These are phyloP conservation scores for Peronospora farinosa DNA, from an alignment of 352 stramenopile genomes.

Conservation along the genomic window DNA sequence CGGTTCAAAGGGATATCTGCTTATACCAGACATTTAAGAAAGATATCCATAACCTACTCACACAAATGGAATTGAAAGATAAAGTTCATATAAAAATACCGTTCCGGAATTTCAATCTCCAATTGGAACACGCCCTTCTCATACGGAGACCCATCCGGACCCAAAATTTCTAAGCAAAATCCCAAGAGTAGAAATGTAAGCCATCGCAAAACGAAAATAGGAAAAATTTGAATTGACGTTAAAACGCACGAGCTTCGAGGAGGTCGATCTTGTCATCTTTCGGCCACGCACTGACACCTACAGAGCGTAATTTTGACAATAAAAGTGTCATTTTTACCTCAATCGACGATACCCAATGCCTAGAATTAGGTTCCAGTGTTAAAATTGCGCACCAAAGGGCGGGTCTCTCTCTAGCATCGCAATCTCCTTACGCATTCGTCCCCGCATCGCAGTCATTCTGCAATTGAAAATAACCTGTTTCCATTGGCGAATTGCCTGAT, in stretches of 20 bases:
- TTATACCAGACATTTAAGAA: constrained; percentile 7
- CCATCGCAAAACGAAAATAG: too few relatives aligned
- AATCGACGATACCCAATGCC: background rate
- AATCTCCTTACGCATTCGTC: constrained; percentile 77
- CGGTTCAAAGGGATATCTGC: constrained; percentile 78
- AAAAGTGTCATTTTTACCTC: background rate
- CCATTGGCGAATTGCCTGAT: too few relatives aligned
- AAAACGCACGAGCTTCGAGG: constrained; percentile 63
- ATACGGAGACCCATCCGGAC: constrained; percentile 76
- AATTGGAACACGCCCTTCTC: constrained; percentile 69
- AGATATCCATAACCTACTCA: background rate
- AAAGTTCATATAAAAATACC: constrained; percentile 6
- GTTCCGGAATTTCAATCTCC: constrained; percentile 68
- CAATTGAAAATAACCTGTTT: too few relatives aligned
- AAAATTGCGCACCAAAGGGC: constrained; percentile 42
- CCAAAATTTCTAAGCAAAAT: constrained; percentile 58
- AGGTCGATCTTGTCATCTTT: constrained; percentile 67
- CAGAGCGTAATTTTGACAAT: background rate
- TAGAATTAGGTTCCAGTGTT: background rate
- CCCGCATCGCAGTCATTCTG: constrained; percentile 63
- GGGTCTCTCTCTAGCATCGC: constrained; percentile 78
- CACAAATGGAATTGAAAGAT: background rate
- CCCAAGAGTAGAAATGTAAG: background rate
- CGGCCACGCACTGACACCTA: constrained; percentile 70
- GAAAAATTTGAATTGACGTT: background rate